Evolutionary conservation across 169 alveolate species (phyloP).

Genomic region (Plasmodium gallinaceum): DNA sequence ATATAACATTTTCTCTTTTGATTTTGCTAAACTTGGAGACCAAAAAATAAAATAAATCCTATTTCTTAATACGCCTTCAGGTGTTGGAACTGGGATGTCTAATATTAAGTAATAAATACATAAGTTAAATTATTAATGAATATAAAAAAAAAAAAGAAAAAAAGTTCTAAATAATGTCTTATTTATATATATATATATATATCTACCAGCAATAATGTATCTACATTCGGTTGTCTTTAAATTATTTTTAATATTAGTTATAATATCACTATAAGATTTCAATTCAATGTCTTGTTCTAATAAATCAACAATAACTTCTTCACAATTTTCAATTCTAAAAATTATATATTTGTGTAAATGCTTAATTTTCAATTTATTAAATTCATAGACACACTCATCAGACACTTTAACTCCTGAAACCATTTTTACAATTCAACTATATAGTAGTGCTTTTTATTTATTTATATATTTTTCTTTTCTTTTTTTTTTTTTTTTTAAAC

Average conservation of each 20-base stretch:
- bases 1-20: conserved; percentile 73
- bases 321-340: conserved; percentile 57
- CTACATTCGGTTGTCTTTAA: conserved; percentile 71
- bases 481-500: not conserved
- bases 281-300: conserved; percentile 55
- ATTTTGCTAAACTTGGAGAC: conserved; percentile 68
- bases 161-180: not conserved
- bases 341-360: conserved; percentile 70
- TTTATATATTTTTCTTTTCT: conserved; percentile 1
- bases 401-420: conserved; percentile 72
- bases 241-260: conserved; percentile 43
- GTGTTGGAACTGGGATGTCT: conserved; percentile 74
- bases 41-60: conserved; percentile 74
- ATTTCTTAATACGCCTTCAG: conserved; percentile 72
- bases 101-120: not conserved
- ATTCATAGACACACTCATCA: conserved; percentile 71
- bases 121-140: not conserved
- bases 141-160: not conserved
- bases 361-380: conserved; percentile 65
- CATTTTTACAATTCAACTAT: conserved; percentile 16
- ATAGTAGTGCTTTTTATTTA: not conserved
- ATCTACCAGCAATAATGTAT: conserved; percentile 72
- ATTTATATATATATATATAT: conserved; percentile 3
- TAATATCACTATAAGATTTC: conserved; percentile 45
- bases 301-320: conserved; percentile 61